A percentile compares a stretch with the other conserved stretches of the same genome.
Evolutionary conservation across 2,329 filamentous ascomycete genomes (phyloP).

Genomic region (Penicillium sp.): DNA sequence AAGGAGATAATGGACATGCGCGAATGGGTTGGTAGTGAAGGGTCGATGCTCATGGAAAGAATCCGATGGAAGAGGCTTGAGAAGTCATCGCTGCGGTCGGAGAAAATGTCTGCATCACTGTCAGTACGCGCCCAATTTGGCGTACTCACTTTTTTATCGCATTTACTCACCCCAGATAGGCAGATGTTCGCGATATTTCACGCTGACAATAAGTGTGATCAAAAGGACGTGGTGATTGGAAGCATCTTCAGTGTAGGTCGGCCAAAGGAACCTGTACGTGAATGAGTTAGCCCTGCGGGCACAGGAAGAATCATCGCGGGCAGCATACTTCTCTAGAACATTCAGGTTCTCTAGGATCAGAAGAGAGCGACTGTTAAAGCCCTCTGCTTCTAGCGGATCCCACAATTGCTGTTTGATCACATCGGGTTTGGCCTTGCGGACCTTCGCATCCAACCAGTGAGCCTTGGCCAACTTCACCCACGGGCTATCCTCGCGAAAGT

Average conservation of each 20-base stretch:
- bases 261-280: conserved; percentile 78
- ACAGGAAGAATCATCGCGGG: not conserved
- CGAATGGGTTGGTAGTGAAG: conserved; percentile 63
- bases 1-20: conserved; percentile 85
- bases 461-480: conserved; percentile 73
- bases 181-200: conserved; percentile 83
- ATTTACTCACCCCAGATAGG: conserved; percentile 75
- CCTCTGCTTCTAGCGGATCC: conserved; percentile 79
- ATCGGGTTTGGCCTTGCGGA: conserved; percentile 75
- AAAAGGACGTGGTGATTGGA: conserved; percentile 91
- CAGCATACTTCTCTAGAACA: conserved; percentile 72
- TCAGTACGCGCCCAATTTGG: conserved; percentile 30
- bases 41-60: conserved; percentile 79
- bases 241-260: conserved; percentile 81
- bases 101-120: conserved; percentile 64
- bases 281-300: conserved; percentile 23
- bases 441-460: conserved; percentile 77
- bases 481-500: conserved; percentile 44
- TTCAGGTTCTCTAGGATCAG: conserved; percentile 86
- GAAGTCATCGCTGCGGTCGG: conserved; percentile 76
- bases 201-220: conserved; percentile 79
- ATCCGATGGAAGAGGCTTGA: conserved; percentile 85
- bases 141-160: not conserved
- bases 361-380: conserved; percentile 75
- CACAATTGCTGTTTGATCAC: conserved; percentile 85